Conservation (phyloP, 2,329 filamentous ascomycete species). For the Ophiostoma pallidulum region DNA sequence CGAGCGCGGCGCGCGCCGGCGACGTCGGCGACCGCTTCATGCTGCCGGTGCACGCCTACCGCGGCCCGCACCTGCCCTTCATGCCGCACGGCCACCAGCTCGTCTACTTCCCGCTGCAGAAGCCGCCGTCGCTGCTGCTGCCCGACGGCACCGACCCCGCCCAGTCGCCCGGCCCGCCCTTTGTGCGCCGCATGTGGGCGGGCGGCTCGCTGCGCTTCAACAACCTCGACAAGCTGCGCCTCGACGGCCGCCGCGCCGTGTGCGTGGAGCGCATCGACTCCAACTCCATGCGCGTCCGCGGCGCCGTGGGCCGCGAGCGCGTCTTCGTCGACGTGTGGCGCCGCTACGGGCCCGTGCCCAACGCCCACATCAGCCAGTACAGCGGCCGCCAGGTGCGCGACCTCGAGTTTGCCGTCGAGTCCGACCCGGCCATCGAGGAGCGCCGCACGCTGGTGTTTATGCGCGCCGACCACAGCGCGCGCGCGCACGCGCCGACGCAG, state of each 20-base stretch:
- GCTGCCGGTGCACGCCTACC: background rate
- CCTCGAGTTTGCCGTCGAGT: conserved; percentile 10
- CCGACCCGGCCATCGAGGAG: conserved; percentile 33
- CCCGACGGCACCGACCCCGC: conserved; percentile 76
- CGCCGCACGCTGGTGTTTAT: conserved; percentile 44
- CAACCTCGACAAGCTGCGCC: conserved; percentile 18
- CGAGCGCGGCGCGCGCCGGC: background rate
- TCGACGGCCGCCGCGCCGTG: conserved; percentile 31
- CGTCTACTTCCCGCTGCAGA: conserved; percentile 72
- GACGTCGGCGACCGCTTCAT: background rate
- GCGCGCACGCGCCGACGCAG: no score
- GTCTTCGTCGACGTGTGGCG: conserved; percentile 44
- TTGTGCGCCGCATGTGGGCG: conserved; percentile 77
- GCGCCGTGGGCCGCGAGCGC: conserved; percentile 28
- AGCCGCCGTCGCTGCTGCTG: conserved; percentile 52
- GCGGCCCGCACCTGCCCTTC: background rate
- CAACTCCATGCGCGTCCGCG: conserved; percentile 15
- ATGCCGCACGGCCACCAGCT: conserved; percentile 68
- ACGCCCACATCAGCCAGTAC: background rate
- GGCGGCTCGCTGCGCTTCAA: conserved; percentile 54
- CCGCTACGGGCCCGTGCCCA: conserved; percentile 13
- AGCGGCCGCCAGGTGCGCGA: conserved; percentile 1
- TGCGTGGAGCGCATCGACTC: conserved; percentile 34
- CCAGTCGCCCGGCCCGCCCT: conserved; percentile 65
- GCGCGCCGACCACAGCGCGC: conserved; percentile 22